A percentile compares a stretch with the other conserved stretches of the same genome.
Conservation (phyloP, 2,329 filamentous ascomycete species). For the Xylaria sp. region DNA sequence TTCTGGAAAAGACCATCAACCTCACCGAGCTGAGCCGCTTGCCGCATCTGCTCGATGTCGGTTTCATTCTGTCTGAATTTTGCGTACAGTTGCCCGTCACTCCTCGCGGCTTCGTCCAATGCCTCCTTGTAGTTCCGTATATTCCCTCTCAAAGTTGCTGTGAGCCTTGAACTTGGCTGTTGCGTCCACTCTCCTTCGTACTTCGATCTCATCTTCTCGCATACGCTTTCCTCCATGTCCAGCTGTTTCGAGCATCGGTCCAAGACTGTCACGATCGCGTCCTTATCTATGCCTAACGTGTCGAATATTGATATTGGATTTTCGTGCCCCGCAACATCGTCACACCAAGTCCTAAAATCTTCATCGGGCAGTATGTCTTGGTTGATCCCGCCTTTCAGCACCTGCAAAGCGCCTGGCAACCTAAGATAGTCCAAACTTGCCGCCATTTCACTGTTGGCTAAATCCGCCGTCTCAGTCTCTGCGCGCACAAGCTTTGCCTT, state of each 20-base stretch:
- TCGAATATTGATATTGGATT: constrained; percentile 82
- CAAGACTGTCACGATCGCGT: constrained; percentile 72
- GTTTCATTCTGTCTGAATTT: constrained; percentile 85
- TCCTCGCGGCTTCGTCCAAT: constrained; percentile 85
- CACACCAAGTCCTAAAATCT: constrained; percentile 92
- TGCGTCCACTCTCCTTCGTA: constrained; percentile 97
- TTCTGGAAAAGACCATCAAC: constrained; percentile 88
- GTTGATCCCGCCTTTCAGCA: constrained; percentile 90
- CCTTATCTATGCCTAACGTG: constrained; percentile 76
- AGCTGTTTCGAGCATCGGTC: constrained; percentile 86
- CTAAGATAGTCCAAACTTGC: constrained; percentile 93
- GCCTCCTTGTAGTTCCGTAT: constrained; percentile 88
- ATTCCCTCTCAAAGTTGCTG: constrained; percentile 84
- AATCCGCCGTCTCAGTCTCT: constrained; percentile 91
- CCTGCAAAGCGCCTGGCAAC: constrained; percentile 84
- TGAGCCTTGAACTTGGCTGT: constrained; percentile 89
- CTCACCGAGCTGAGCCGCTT: constrained; percentile 83
- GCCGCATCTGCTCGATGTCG: constrained; percentile 95
- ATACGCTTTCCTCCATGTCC: constrained; percentile 96
- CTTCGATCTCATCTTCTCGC: constrained; percentile 98
- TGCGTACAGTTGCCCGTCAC: constrained; percentile 80
- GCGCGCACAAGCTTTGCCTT: constrained; percentile 95
- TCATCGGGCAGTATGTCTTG: constrained; percentile 87
- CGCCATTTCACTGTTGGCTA: constrained; percentile 93
- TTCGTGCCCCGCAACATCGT: constrained; percentile 86